These are phyloP conservation scores for Russula foetens DNA, from an alignment of 768 basidiomycete species.

Conservation along the genomic window DNA sequence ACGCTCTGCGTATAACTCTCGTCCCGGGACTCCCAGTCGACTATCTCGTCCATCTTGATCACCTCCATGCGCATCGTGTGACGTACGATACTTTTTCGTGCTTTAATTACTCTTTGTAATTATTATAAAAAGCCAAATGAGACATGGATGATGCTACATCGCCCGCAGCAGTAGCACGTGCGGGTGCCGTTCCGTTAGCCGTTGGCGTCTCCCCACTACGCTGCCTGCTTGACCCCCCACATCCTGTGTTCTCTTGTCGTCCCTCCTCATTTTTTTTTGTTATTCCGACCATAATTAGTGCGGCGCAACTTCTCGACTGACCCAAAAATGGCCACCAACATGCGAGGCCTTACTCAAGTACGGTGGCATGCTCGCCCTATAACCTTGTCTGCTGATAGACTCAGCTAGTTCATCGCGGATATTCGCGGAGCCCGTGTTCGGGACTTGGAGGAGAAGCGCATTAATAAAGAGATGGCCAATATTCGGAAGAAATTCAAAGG, in stretches of 20 bases:
- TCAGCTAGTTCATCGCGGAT: conserved; percentile 89
- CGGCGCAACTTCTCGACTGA: neutral
- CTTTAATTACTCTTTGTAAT: neutral
- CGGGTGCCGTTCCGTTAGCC: conserved; percentile 3
- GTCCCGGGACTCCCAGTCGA: conserved; percentile 59
- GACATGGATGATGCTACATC: too few species aligned
- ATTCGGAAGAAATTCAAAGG: conserved; percentile 99
- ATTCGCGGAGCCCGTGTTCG: conserved; percentile 94
- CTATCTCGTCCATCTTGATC: conserved; percentile 34
- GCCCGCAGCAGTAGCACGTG: neutral
- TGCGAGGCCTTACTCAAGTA: conserved; percentile 92
- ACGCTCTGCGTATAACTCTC: conserved; percentile 41
- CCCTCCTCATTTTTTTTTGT: neutral
- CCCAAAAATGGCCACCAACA: conserved; percentile 69
- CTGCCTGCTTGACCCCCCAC: too few species aligned
- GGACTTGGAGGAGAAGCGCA: conserved; percentile 96
- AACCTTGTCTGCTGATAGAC: conserved; percentile 6
- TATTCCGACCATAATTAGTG: conserved; percentile 9
- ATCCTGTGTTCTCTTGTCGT: too few species aligned
- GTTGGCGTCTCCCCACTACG: neutral
- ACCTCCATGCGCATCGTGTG: neutral
- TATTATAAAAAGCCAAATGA: neutral
- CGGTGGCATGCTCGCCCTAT: conserved; percentile 21
- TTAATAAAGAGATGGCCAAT: conserved; percentile 99
- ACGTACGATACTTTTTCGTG: neutral